Conservation (phyloP, 148 eudicot species). For the Dysphania ambrosioides region DNA sequence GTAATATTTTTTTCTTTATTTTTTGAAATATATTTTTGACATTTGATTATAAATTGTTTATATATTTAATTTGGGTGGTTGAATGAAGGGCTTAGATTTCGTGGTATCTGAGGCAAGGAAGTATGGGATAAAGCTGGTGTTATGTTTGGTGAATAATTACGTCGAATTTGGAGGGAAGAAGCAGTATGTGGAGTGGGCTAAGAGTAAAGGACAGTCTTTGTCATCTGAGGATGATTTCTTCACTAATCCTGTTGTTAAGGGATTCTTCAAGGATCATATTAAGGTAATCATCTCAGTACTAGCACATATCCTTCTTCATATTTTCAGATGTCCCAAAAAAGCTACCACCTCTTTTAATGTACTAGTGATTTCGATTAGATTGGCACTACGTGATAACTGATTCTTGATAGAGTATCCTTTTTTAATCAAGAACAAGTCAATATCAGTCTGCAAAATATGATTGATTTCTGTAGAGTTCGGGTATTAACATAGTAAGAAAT, state of each 20-base stretch:
- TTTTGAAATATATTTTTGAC: neutral
- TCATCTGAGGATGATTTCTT: conserved; percentile 64
- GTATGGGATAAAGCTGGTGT: conserved; percentile 47
- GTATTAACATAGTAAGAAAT: no score
- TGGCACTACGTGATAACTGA: neutral
- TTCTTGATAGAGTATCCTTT: neutral
- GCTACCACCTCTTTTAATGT: no score
- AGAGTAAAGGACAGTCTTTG: conserved; percentile 40
- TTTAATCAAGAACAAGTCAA: neutral
- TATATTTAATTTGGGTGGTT: neutral
- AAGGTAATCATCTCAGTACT: conserved; percentile 34
- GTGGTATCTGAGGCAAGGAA: conserved; percentile 62
- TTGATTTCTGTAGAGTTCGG: neutral
- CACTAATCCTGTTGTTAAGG: conserved; percentile 48
- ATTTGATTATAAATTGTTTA: neutral
- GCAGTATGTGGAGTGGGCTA: conserved; percentile 77
- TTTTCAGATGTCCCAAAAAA: no score
- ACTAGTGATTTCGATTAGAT: no score
- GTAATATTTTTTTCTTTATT: conserved; percentile 23
- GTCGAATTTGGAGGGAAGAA: conserved; percentile 57
- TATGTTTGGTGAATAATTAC: conserved; percentile 56
- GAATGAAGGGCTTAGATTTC: conserved; percentile 61
- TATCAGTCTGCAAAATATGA: neutral
- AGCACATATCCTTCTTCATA: neutral
- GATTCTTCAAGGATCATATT: conserved; percentile 55